Evolutionary conservation across 1,284 basidiomycete genomes (phyloP).

Genomic region (Mycena sp.): DNA sequence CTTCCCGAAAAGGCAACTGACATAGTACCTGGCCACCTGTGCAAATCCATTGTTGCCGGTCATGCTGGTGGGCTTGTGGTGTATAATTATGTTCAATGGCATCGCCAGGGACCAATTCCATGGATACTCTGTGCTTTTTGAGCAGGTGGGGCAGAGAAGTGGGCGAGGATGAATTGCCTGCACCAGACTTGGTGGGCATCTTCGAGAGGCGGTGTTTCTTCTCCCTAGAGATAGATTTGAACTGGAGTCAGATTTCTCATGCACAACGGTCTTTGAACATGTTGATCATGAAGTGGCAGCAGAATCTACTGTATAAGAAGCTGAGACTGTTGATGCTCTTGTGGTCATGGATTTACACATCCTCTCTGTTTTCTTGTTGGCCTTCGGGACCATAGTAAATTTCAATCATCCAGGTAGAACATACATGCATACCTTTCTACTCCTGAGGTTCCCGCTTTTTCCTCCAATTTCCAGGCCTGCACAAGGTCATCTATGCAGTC

Average conservation of each 20-base stretch:
- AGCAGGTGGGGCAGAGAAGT: background rate
- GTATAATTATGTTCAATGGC: no score
- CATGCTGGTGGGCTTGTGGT: no score
- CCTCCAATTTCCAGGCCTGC: constrained; percentile 57
- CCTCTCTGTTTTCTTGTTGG: constrained; percentile 1
- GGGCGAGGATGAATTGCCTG: background rate
- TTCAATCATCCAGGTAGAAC: background rate
- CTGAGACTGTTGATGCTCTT: constrained; percentile 12
- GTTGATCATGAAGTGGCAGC: constrained; percentile 8
- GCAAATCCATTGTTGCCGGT: no score
- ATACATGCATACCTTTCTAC: constrained; percentile 19
- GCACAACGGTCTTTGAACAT: constrained; percentile 16
- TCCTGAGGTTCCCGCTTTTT: background rate
- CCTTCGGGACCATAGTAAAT: background rate
- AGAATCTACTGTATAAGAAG: constrained; percentile 2
- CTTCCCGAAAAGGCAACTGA: no score
- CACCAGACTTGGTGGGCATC: background rate
- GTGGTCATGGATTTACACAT: constrained; percentile 12
- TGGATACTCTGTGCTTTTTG: constrained; percentile 11
- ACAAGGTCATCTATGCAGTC: constrained; percentile 70
- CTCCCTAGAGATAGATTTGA: constrained; percentile 21
- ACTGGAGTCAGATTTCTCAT: background rate
- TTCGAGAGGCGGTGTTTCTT: constrained; percentile 24
- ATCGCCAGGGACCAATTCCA: background rate
- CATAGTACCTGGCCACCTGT: no score